A percentile compares a stretch with the other conserved stretches of the same genome.
phyloP scores from a whole-genome alignment of 768 basidiomycete species.

The Phlegmacium glaucopus region DNA sequence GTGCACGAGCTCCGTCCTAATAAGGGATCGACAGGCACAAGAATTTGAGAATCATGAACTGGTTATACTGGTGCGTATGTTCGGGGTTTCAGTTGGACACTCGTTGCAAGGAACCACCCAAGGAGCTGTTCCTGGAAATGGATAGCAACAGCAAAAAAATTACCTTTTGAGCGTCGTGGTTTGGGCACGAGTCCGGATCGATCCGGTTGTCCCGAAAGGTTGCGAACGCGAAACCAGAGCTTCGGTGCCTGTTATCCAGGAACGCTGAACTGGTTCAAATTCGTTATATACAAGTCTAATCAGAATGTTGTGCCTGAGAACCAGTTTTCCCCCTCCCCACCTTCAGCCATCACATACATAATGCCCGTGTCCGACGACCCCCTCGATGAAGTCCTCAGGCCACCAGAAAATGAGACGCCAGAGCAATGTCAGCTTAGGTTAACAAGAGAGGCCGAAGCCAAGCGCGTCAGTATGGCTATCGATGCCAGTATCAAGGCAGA shows the following conservation, averaged over 20 bases:
- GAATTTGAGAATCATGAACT: too few species aligned
- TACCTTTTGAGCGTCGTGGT: too few species aligned
- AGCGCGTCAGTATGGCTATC: slow-evolving; percentile 62
- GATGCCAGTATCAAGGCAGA: slow-evolving; percentile 72
- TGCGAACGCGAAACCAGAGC: too few species aligned
- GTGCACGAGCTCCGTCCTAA: too few species aligned
- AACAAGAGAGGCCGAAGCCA: slow-evolving; percentile 63
- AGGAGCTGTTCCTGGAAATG: too few species aligned
- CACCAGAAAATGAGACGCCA: slow-evolving; percentile 65
- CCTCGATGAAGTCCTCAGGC: slow-evolving; percentile 59
- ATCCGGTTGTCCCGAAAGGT: too few species aligned
- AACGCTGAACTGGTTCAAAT: slow-evolving; percentile 16
- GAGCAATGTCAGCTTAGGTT: slow-evolving; percentile 53
- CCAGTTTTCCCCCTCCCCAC: slow-evolving; percentile 13
- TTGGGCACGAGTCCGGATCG: slow-evolving; percentile 7
- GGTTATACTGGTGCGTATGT: too few species aligned
- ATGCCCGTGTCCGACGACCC: slow-evolving; percentile 55
- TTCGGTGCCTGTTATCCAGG: slow-evolving; percentile 27
- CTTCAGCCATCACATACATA: slow-evolving; percentile 13
- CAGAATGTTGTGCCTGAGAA: slow-evolving; percentile 15
- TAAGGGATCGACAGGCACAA: too few species aligned
- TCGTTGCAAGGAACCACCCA: too few species aligned
- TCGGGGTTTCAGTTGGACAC: too few species aligned
- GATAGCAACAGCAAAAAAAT: too few species aligned
- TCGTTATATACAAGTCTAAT: slow-evolving; percentile 17